Base-by-base conservation (phyloP, 345 rosid genomes). In the Melastoma malabathricum region DNA sequence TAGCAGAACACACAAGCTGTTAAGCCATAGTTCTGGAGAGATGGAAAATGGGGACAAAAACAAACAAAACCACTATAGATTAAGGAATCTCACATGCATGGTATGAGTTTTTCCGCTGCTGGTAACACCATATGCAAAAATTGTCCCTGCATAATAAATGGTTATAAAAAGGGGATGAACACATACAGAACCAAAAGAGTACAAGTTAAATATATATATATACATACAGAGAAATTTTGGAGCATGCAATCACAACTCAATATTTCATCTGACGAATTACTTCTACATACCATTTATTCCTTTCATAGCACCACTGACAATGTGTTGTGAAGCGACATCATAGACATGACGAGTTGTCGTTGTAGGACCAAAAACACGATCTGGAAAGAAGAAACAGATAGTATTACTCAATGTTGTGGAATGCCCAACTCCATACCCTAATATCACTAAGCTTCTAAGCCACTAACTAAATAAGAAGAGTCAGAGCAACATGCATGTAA, bases 71-170 rank as follows among this genome's bases (percentile, higher is more conserved):
- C 44, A 29, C 19, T 34, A 17, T n/a, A 51, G 47, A 23, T 63
- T 53, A 61, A 34, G 50, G 43, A 47, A 64, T 63, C 93, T 87
- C 70, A 92, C 98, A 78, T 87, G 96, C 98, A 92, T 92, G 13
- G 98, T 92, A 64, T 92, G 98, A 61, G 98, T 92, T 75, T 92
- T 92, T 71, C 98, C 98, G 61, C 98, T 92, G 81, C 98, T 92
- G 55, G 98, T 92, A 68, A 92, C 97, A 46, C 98, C 98, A 66
- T 92, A 92, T 48, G 98, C 98, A 71, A 87, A 92, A 64, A 92
- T 83, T 45, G 98, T 92, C 58, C 98, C 98, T 92, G 73, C 43
- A 57, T 59, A 27, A 47, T 54, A 58, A 64, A 52, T 62, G 51
- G 63, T 58, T 68, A 34, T 34, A 34, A 34, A 9, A 34, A 34